phyloP scores from a whole-genome alignment of 495 filamentous ascomycete species.

The Hypoxylon lienhwacheense region DNA sequence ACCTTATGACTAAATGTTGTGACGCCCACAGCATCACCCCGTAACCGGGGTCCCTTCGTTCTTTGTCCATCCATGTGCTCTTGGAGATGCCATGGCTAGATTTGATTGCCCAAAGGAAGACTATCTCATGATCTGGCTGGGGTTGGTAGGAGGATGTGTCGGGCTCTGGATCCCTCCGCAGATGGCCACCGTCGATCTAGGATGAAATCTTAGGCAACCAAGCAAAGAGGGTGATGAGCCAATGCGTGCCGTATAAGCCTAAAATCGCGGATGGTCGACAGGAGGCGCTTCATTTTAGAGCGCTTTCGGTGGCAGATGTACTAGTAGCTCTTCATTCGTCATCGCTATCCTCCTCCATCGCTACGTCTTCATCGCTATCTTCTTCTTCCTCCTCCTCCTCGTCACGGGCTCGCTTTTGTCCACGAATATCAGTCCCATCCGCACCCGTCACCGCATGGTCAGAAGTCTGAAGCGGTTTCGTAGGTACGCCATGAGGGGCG shows the following conservation, averaged over 20 bases:
- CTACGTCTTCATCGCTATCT: constrained; percentile 59
- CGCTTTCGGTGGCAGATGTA: neutral
- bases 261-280: neutral
- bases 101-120: constrained; percentile 58
- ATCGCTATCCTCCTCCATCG: constrained; percentile 55
- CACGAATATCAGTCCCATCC: constrained; percentile 47
- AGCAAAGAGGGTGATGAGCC: neutral
- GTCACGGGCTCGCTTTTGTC: constrained; percentile 70
- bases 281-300: neutral
- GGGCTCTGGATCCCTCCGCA: constrained; percentile 69
- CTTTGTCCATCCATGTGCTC: constrained; percentile 84
- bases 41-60: constrained; percentile 70
- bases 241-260: neutral
- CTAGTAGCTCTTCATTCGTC: constrained; percentile 49
- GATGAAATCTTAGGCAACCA: constrained; percentile 1
- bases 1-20: constrained; percentile 52
- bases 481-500: constrained; percentile 44
- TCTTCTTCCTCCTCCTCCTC: constrained; percentile 62
- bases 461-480: constrained; percentile 43
- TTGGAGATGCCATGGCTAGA: constrained; percentile 71
- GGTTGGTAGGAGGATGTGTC: constrained; percentile 71
- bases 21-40: constrained; percentile 70
- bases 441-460: constrained; percentile 51
- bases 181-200: constrained; percentile 45
- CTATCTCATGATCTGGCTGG: constrained; percentile 82